Evolutionary conservation across 192 early-diverging fungal genomes (phyloP).

Genomic region (Backusella psychrophila): DNA sequence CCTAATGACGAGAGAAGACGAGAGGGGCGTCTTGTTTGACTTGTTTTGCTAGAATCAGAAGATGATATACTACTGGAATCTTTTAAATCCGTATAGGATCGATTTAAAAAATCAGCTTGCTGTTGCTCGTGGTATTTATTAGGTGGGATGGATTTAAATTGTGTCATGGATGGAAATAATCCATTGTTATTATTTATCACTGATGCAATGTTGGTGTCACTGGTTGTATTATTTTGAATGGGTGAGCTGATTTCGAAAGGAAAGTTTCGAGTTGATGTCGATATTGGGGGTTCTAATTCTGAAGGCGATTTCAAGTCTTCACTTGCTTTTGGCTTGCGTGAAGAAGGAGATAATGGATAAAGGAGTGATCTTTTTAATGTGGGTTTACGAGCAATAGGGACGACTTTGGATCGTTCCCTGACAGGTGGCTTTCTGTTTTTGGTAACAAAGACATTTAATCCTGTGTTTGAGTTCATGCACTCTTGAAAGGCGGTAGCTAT

Average conservation of each 20-base stretch:
- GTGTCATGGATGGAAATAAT: background rate
- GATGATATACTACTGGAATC: constrained; percentile 9
- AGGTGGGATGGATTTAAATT: background rate
- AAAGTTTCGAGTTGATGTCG: background rate
- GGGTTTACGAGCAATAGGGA: background rate
- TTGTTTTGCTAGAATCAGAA: background rate
- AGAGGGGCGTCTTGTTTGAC: background rate
- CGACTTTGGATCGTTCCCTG: constrained; percentile 15
- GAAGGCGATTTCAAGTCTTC: background rate
- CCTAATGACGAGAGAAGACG: constrained; percentile 13
- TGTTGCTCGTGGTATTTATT: constrained; percentile 1
- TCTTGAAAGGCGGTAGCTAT: constrained; percentile 32
- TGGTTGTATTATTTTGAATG: background rate
- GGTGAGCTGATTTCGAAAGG: background rate
- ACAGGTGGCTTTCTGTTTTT: constrained; percentile 20
- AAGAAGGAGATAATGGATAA: background rate
- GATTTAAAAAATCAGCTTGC: background rate
- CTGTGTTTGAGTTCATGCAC: constrained; percentile 32
- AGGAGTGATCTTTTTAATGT: constrained; percentile 19
- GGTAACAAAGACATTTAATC: constrained; percentile 13
- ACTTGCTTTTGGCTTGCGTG: background rate
- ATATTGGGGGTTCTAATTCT: background rate
- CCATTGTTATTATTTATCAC: background rate
- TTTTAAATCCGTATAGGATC: background rate
- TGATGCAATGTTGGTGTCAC: background rate